phyloP scores from a whole-genome alignment of 2,329 filamentous ascomycete species.

The Pezicula carpinea region DNA sequence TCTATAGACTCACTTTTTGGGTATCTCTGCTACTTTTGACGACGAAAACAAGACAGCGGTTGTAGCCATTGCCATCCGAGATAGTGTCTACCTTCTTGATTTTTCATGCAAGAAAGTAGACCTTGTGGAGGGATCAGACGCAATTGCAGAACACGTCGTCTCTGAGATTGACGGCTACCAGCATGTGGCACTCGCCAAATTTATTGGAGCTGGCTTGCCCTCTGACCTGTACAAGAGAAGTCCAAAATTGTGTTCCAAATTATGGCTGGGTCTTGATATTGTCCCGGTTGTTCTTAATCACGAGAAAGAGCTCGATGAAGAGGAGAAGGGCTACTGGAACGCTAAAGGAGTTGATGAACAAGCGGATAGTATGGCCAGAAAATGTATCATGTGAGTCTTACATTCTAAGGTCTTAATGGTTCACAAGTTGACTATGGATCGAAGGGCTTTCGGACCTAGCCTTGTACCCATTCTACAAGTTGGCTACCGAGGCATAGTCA shows the following conservation, averaged over 20 bases:
- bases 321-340: constrained; percentile 41
- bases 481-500: constrained; percentile 50
- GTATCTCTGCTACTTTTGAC: constrained; percentile 52
- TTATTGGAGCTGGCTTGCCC: constrained; percentile 69
- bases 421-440: background rate
- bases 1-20: constrained; percentile 52
- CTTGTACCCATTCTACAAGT: constrained; percentile 64
- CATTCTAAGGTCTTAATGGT: constrained; percentile 1
- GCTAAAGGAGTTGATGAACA: constrained; percentile 69
- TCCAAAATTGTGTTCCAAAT: constrained; percentile 60
- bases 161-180: constrained; percentile 54
- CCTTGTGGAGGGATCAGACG: constrained; percentile 35
- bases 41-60: constrained; percentile 44
- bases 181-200: constrained; percentile 64
- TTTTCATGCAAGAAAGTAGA: constrained; percentile 60
- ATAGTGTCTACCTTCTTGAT: constrained; percentile 70
- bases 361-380: constrained; percentile 75
- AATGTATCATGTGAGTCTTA: constrained; percentile 62
- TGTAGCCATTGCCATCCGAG: constrained; percentile 66
- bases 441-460: constrained; percentile 68
- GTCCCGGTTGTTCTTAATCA: constrained; percentile 48
- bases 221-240: constrained; percentile 52
- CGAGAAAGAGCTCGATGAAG: constrained; percentile 26
- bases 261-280: constrained; percentile 75
- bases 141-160: constrained; percentile 57